A percentile compares a stretch with the other conserved stretches of the same genome.
These are phyloP conservation scores for Leptographium lundbergii DNA, from an alignment of 2,329 filamentous ascomycete species.

Conservation along the genomic window DNA sequence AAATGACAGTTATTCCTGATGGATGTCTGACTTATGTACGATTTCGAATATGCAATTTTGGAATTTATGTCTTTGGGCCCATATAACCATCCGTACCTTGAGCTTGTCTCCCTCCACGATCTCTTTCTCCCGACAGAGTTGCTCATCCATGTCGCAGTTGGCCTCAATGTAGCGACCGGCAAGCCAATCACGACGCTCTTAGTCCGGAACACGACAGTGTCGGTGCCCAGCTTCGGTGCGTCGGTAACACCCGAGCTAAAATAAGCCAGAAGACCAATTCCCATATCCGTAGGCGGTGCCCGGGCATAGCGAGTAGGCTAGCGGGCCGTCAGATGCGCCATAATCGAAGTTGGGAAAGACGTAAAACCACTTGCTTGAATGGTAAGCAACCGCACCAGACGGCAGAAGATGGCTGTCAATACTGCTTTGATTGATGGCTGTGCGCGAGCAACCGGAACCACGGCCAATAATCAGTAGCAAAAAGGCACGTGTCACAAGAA, in stretches of 20 bases:
- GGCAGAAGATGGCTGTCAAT: slow-evolving; percentile 22
- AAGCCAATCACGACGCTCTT: slow-evolving; percentile 9
- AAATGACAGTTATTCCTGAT: no score
- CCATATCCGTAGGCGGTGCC: slow-evolving; percentile 32
- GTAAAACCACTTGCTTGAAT: slow-evolving; percentile 28
- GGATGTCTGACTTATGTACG: no score
- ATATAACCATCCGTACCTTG: slow-evolving; percentile 12
- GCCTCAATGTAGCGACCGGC: slow-evolving; percentile 12
- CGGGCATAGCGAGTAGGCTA: slow-evolving; percentile 31
- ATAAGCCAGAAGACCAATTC: slow-evolving; percentile 20
- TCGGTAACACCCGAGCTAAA: slow-evolving; percentile 9
- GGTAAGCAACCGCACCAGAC: slow-evolving; percentile 29
- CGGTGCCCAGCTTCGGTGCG: slow-evolving; percentile 11
- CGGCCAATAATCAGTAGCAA: slow-evolving; percentile 28
- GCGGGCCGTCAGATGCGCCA: slow-evolving; percentile 22
- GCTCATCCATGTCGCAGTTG: slow-evolving; percentile 14
- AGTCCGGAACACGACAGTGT: neutral
- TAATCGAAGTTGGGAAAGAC: slow-evolving; percentile 31
- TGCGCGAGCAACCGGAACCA: slow-evolving; percentile 18
- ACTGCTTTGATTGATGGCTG: slow-evolving; percentile 27
- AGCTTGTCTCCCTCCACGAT: slow-evolving; percentile 10
- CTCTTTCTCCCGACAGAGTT: slow-evolving; percentile 11
- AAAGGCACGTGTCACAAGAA: slow-evolving; percentile 32
- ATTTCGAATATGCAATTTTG: no score
- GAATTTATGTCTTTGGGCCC: no score